Evolutionary conservation across 768 basidiomycete species (phyloP).

Genomic region (Lactifluus echinatus): DNA sequence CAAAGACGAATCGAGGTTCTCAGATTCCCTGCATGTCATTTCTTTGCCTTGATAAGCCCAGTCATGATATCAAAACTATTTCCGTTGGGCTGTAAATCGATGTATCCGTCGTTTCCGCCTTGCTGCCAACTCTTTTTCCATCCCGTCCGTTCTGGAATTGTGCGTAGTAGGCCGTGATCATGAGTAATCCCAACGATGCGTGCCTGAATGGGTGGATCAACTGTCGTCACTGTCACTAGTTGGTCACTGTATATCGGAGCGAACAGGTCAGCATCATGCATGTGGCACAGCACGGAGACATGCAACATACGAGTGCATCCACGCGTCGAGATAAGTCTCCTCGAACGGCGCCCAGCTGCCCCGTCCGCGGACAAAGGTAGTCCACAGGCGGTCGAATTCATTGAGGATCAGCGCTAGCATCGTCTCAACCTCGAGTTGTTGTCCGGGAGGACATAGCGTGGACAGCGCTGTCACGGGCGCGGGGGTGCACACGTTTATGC

Average conservation of each 20-base stretch:
- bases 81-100: slow-evolving; percentile 94
- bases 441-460: slow-evolving; percentile 45
- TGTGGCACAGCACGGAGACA: background rate
- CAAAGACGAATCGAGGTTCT: no score
- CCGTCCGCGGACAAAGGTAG: slow-evolving; percentile 48
- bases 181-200: slow-evolving; percentile 80
- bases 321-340: slow-evolving; percentile 65
- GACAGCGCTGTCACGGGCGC: slow-evolving; percentile 76
- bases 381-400: slow-evolving; percentile 76
- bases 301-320: slow-evolving; percentile 83
- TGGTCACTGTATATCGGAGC: slow-evolving; percentile 50
- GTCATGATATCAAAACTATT: slow-evolving; percentile 96
- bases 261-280: background rate
- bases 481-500: slow-evolving; percentile 77
- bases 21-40: background rate
- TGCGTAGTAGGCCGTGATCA: slow-evolving; percentile 82
- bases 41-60: slow-evolving; percentile 63
- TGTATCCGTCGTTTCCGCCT: slow-evolving; percentile 37
- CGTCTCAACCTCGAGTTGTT: slow-evolving; percentile 55
- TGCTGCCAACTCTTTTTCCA: slow-evolving; percentile 22
- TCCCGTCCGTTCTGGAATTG: slow-evolving; percentile 48
- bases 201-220: slow-evolving; percentile 56
- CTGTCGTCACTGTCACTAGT: slow-evolving; percentile 72
- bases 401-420: slow-evolving; percentile 67
- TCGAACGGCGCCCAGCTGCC: slow-evolving; percentile 80